Evolutionary conservation across 306 rosid genomes (phyloP).

Genomic region (Sphenostylis stenocarpa): DNA sequence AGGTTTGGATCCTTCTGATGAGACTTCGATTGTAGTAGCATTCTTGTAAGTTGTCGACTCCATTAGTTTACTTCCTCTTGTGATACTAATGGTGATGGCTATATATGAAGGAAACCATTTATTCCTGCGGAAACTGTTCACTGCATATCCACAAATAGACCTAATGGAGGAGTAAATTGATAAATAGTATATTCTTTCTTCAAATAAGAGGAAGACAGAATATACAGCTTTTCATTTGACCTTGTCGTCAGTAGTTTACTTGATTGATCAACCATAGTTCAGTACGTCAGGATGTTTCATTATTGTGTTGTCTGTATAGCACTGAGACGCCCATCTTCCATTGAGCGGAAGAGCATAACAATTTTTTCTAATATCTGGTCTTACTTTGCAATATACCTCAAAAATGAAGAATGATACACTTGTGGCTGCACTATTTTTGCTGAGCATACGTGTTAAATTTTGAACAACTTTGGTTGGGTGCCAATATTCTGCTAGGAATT

Average conservation of each 20-base stretch:
- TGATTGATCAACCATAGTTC: conserved; percentile 35
- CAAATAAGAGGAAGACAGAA: conserved; percentile 26
- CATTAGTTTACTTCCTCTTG: conserved; percentile 39
- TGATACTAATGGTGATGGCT: conserved; percentile 26
- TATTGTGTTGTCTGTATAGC: conserved; percentile 35
- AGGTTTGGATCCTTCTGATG: conserved; percentile 38
- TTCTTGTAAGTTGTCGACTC: conserved; percentile 36
- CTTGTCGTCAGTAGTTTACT: conserved; percentile 34
- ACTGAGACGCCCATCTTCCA: conserved; percentile 36
- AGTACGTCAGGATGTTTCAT: conserved; percentile 34
- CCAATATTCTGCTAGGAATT: conserved; percentile 46
- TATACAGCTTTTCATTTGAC: conserved; percentile 29
- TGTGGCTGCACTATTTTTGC: conserved; percentile 43
- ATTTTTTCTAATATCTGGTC: conserved; percentile 19
- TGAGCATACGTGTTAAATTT: conserved; percentile 49
- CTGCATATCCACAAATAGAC: conserved; percentile 23
- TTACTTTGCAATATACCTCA: conserved; percentile 24
- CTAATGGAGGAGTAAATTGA: conserved; percentile 26
- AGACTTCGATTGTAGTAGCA: conserved; percentile 29
- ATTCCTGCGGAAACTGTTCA: conserved; percentile 30
- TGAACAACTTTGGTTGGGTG: conserved; percentile 52
- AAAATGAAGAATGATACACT: conserved; percentile 39
- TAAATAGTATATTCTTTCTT: conserved; percentile 31
- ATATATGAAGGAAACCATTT: conserved; percentile 26
- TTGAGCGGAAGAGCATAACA: conserved; percentile 27